Base-by-base conservation (phyloP, 805 yeast species). In the Lachancea meyersii region DNA sequence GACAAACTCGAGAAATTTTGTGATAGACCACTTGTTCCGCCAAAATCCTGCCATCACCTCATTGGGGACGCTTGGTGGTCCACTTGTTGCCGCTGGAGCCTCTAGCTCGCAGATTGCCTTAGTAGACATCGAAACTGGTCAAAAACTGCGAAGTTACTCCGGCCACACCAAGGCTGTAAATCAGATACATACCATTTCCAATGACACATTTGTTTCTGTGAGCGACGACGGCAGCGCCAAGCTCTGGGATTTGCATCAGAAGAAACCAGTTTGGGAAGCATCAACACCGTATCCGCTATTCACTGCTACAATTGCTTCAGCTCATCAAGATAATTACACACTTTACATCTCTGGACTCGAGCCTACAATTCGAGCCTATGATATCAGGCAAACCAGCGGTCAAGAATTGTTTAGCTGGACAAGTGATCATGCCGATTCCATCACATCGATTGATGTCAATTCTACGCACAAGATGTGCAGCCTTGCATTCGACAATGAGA, bases 301-400 rank as follows among this genome's bases (percentile, higher is more conserved):
- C 17, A 67, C 85, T 0, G 74, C 76, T 5, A 72, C n/a, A n/a
- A n/a, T 69, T 6, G 31, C 23, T 9, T 52, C 64, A 46, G 70
- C 51, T 52, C 52, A 57, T 2, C 60, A 61, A 32, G 78, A 75
- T 1, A 58, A 63, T 26, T 14, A 26, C 13, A 60, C 65, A 11
- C 51, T 82, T 3, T 85, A 69, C 50, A 68, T 77, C 4, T 67
- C 81, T 0, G 95, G 95, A 0, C 73, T 86, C 2, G 91, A 86
- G 48, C 82, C 86, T 1, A 64, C 69, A 0, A 70, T 86, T 0
- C 55, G 64, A 32, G 80, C 78, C 2, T 80, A 73, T 64, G 94
- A 86, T 53, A 11, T 38, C n/a, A 18, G 47, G 19, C 40, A 31
- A 9, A 9, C 27, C 24, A 17, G n/a, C 7, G 31, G 24, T 17